Evolutionary conservation across 257 asterid species (phyloP).

Genomic region (Gentiana macrophylla): DNA sequence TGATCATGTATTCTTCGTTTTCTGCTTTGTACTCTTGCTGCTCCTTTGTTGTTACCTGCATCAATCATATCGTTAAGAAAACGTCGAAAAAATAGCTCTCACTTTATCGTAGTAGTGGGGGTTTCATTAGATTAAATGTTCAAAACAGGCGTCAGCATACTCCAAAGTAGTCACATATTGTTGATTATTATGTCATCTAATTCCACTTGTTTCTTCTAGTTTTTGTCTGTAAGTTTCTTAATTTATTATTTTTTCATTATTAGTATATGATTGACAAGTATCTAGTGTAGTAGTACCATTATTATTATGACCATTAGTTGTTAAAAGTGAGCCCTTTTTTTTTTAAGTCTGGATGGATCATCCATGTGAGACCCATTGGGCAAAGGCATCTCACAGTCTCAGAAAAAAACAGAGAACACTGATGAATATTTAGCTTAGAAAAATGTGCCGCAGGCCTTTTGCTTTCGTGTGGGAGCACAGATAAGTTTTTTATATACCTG

Average conservation of each 20-base stretch:
- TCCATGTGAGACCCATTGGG: conserved; percentile 10
- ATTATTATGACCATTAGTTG: too few relatives aligned
- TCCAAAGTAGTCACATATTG: too few relatives aligned
- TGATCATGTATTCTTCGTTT: conserved; percentile 22
- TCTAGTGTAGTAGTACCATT: too few relatives aligned
- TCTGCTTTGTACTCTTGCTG: conserved; percentile 18
- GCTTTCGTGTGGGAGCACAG: conserved; percentile 22
- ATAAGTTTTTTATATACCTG: conserved; percentile 37
- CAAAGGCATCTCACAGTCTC: background rate
- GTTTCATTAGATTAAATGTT: too few relatives aligned
- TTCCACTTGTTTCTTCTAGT: too few relatives aligned
- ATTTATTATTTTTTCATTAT: too few relatives aligned
- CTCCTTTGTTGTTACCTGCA: conserved; percentile 25
- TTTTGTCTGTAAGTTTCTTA: too few relatives aligned
- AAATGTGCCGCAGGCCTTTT: conserved; percentile 26
- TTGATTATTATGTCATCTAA: too few relatives aligned
- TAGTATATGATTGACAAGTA: too few relatives aligned
- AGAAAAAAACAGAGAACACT: conserved; percentile 12
- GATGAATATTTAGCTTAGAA: conserved; percentile 17
- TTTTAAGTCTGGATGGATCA: background rate
- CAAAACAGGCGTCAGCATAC: too few relatives aligned
- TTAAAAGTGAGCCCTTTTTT: background rate
- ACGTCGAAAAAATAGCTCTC: too few relatives aligned
- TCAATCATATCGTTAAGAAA: background rate
- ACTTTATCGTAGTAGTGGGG: too few relatives aligned